Percentiles rank a stretch among this genome's conserved stretches.
phyloP scores from a whole-genome alignment of 805 yeast genomes.

The Yarrowia divulgata region DNA sequence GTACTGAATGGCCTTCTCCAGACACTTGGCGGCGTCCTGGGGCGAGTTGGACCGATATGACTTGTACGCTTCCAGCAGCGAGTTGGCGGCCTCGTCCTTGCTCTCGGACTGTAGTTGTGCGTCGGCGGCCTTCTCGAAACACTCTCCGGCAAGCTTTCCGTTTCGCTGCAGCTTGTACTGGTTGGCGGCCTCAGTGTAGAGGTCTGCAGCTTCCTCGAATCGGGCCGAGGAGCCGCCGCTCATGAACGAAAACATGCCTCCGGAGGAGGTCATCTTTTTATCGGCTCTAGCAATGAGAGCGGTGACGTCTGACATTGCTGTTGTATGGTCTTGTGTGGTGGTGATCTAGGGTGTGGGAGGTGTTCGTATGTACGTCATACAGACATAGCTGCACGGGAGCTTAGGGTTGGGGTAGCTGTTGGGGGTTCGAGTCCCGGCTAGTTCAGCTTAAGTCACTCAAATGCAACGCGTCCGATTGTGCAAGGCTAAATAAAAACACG shows the following conservation, averaged over 20 bases:
- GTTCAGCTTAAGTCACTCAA: neutral
- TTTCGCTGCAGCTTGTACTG: constrained; percentile 79
- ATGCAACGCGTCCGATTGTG: constrained; percentile 17
- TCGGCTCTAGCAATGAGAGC: constrained; percentile 57
- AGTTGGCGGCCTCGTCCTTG: constrained; percentile 90
- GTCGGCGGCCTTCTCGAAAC: constrained; percentile 85
- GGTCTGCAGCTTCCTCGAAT: constrained; percentile 90
- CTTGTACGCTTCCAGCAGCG: constrained; percentile 89
- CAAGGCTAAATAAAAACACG: constrained; percentile 12
- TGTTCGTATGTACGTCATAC: constrained; percentile 4
- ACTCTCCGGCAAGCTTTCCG: constrained; percentile 70
- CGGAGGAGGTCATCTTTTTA: constrained; percentile 70
- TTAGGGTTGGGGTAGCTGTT: neutral
- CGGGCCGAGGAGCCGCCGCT: constrained; percentile 69
- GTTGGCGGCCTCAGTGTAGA: constrained; percentile 93
- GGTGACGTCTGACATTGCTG: constrained; percentile 45
- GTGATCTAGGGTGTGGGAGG: neutral
- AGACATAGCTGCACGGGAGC: neutral
- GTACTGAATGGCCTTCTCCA: constrained; percentile 77
- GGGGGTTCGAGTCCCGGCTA: constrained; percentile 1
- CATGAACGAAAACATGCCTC: constrained; percentile 60
- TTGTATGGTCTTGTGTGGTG: constrained; percentile 10
- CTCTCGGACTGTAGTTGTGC: constrained; percentile 76
- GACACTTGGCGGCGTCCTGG: constrained; percentile 70
- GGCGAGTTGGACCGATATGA: constrained; percentile 79